Base-by-base conservation (phyloP, 2,329 filamentous ascomycete species). In the Pseudogymnoascus sp. region DNA sequence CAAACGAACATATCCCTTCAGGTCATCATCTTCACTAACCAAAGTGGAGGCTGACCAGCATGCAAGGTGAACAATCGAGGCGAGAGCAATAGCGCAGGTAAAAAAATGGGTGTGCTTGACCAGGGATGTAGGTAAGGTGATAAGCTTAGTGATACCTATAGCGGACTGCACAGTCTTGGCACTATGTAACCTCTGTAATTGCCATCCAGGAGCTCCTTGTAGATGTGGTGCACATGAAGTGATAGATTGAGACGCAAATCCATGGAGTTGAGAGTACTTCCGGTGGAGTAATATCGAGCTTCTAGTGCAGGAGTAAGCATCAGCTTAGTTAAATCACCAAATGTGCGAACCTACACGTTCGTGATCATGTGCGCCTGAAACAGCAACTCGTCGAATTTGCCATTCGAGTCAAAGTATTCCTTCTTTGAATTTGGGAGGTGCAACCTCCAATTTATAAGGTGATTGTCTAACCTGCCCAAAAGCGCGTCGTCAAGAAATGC, bases 21-120 rank as follows among this genome's bases (percentile, higher is more conserved):
- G 80, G 68, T 83, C 83, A 66, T 86, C 86, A 71, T 86, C 85
- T 70, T 84, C 81, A 71, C 64, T 76, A 57, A 87, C 79, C 62
- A 83, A 83, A 71, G 83, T 84, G 18, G 87, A 79, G 63, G 78
- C 86, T 71, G 83, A 85, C 84, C 90, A 96, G 67, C 88, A 89
- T 63, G 88, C 90, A 29, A 95, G 81, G 70, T 95, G 89, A 4
- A 92, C 88, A 68, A 92, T 89, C 7, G 89, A 90, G 16, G 87
- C 89, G 63, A 93, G 79, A 1, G 89, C 89, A 57, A 93, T 79
- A 51, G 89, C 86, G 71, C 90, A 93, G 37, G 87, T 89, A 77
- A 93, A 91, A 75, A 93, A 92, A 64, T 91, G 90, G 0, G 86
- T 91, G 74, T 96, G 90, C 39, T 85, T 84, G 3, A 87, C 79